These are phyloP conservation scores for Podaxis sp. DNA, from an alignment of 768 basidiomycete species.

Conservation along the genomic window DNA sequence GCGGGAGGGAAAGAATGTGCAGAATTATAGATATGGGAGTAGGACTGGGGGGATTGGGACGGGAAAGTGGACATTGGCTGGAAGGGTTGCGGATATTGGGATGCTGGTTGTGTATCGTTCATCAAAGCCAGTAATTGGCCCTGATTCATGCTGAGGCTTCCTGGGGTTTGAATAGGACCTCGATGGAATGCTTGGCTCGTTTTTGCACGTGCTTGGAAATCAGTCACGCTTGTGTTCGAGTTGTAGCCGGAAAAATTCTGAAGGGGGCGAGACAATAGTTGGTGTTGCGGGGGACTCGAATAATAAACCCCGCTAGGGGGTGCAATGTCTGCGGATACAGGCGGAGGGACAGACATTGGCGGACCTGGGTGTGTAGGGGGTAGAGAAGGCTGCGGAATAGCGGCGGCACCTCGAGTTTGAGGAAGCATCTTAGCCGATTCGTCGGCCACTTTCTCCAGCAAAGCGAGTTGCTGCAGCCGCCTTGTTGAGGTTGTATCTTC, in stretches of 20 bases:
- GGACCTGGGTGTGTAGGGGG: not conserved
- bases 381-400: constrained; percentile 13
- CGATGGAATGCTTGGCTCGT: constrained; percentile 47
- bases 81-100: constrained; percentile 14
- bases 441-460: constrained; percentile 70
- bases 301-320: constrained; percentile 33
- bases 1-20: not conserved
- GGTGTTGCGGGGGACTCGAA: constrained; percentile 18
- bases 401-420: constrained; percentile 21
- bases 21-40: not conserved
- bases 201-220: constrained; percentile 43
- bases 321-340: constrained; percentile 22
- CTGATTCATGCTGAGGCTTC: constrained; percentile 52
- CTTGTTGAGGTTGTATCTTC: constrained; percentile 61
- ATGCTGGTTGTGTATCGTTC: constrained; percentile 30
- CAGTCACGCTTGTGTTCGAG: not conserved
- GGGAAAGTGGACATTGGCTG: constrained; percentile 5
- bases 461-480: constrained; percentile 66
- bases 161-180: constrained; percentile 30
- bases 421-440: constrained; percentile 69
- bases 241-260: not conserved
- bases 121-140: constrained; percentile 47
- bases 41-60: not conserved
- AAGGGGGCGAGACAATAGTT: constrained; percentile 13
- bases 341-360: constrained; percentile 28